Evolutionary conservation across 2,329 filamentous ascomycete genomes (phyloP), one percentile per base, ranked within the genome.

Genomic region (Sclerotinia borealis): DNA sequence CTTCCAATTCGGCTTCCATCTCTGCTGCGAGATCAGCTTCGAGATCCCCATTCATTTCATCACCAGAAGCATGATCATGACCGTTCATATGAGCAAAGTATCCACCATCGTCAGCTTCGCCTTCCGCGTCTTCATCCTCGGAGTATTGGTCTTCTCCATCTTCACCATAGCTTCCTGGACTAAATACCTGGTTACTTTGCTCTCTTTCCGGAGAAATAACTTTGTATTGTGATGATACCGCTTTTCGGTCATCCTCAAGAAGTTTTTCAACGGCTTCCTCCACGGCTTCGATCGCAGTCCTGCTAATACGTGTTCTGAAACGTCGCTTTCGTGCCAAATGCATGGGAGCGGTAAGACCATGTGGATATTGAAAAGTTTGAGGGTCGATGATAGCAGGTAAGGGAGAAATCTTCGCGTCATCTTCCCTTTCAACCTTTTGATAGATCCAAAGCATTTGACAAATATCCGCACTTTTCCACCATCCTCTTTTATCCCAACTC

Each of bases 381-480:
- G 65, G 69, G 51, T 74, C 70, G n/a, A 75, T 65, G 19, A 66
- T 69, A 22, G 65, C 66, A 11, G 74, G 74, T 31, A 75, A 62
- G 3, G 63, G 51, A 22, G 71, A 69, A 9, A 65, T 72, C 54
- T 69, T 70, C 6, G 81, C 82, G 67, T 84, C 81, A 25, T 80
- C 76, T 66, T 85, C 83, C 8, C 75, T 83, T 47, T 80, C 76
- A 29, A 89, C 81, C 9, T 72, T 77, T 2, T 86, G 86, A 63
- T 89, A 77, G 0, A 91, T 85, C 19, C 89, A 77, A 11, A 91
- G 79, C 86, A 91, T 90, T 74, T 91, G 88, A 66, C 85, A 87
- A n/a, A 91, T 85, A 74, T 91, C 88, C 22, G 85, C 85, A 29
- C 85, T 85, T 74, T 91, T 91, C 77, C 86, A 89, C 83, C 86